Evolutionary conservation across 2,329 filamentous ascomycete genomes (phyloP), one percentile per base, ranked within the genome.

Genomic region (Stagonosporopsis vannaccii): DNA sequence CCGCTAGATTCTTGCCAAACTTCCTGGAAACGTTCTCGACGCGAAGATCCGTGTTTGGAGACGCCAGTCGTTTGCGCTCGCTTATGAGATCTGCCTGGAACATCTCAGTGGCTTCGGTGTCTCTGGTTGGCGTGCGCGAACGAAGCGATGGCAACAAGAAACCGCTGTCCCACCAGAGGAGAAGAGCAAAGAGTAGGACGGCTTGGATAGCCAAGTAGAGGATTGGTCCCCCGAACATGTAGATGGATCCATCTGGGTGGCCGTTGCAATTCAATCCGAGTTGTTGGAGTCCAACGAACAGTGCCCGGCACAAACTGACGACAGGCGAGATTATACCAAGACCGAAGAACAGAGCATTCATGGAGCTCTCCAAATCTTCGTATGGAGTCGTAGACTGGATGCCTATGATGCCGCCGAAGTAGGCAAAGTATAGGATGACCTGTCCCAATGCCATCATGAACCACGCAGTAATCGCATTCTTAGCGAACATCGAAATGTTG

Each of bases 221-320:
- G 33, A 96, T 93, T 0, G 91, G 91, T 0, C 90, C 90, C 25
- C 93, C 93, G 66, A 91, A 97, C 36, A 89, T 83, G 0, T 84
- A 82, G 35, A 96, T 86, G 4, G 82, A 86, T 2, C 85, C 88
- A 0, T 91, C 88, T 6, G 35, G 33, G 26, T 59, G 63, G 5
- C 61, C 61, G 26, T 0, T 91, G 89, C 92, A 97, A 1, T 90
- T 83, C 0, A 89, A 82, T 0, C 88, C 91, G 73, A 96, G 95
- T 12, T 93, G 66, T 13, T 65, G 60, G 2, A 68, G 58, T 11
- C 66, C 66, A 22, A 69, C 65, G 13, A 57, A 52, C 13, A 70
- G 45, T 4, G 65, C 52, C 11, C 62, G 52, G 19, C 68, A 59
- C 7, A 71, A 33, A 28, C 61, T 62, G 36, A 59, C 51, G 9